These are phyloP conservation scores for Mortierella alpina DNA, from an alignment of 192 early-diverging fungal genomes.

Conservation along the genomic window DNA sequence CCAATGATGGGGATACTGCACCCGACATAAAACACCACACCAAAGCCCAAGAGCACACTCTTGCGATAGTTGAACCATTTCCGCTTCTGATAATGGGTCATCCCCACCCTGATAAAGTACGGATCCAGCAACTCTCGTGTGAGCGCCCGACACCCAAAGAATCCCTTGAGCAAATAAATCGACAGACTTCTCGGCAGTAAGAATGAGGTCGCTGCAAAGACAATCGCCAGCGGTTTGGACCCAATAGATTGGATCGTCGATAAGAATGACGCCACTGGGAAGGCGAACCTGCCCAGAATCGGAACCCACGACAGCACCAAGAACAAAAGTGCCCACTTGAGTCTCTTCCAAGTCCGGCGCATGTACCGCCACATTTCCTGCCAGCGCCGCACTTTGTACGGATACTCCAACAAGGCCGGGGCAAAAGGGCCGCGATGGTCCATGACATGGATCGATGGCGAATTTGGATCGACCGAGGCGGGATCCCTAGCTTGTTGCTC, in stretches of 20 bases:
- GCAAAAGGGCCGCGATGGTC: slow-evolving; percentile 54
- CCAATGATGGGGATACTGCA: slow-evolving; percentile 65
- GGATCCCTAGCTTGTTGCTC: slow-evolving; percentile 12
- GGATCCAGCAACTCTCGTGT: slow-evolving; percentile 72
- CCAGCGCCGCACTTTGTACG: slow-evolving; percentile 57
- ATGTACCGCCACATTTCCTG: slow-evolving; percentile 63
- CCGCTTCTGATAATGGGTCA: slow-evolving; percentile 58
- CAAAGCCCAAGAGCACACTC: slow-evolving; percentile 69
- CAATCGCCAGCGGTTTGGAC: slow-evolving; percentile 52
- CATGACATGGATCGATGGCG: slow-evolving; percentile 40
- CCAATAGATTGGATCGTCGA: slow-evolving; percentile 60
- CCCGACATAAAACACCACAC: slow-evolving; percentile 62
- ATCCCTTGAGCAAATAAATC: slow-evolving; percentile 55
- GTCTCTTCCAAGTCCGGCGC: slow-evolving; percentile 55
- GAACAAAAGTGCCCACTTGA: slow-evolving; percentile 54
- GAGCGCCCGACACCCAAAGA: slow-evolving; percentile 63
- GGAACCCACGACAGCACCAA: slow-evolving; percentile 63
- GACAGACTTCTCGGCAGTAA: slow-evolving; percentile 54
- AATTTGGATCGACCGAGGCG: slow-evolving; percentile 7
- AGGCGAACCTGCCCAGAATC: slow-evolving; percentile 62
- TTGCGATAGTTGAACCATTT: slow-evolving; percentile 68
- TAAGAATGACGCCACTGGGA: slow-evolving; percentile 62
- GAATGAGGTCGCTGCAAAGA: slow-evolving; percentile 53
- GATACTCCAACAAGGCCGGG: slow-evolving; percentile 40
- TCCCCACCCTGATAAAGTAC: slow-evolving; percentile 66